A percentile compares a stretch with the other conserved stretches of the same genome.
These are phyloP conservation scores for Heritiera fomes DNA, from an alignment of 345 rosid genomes.

Conservation along the genomic window DNA sequence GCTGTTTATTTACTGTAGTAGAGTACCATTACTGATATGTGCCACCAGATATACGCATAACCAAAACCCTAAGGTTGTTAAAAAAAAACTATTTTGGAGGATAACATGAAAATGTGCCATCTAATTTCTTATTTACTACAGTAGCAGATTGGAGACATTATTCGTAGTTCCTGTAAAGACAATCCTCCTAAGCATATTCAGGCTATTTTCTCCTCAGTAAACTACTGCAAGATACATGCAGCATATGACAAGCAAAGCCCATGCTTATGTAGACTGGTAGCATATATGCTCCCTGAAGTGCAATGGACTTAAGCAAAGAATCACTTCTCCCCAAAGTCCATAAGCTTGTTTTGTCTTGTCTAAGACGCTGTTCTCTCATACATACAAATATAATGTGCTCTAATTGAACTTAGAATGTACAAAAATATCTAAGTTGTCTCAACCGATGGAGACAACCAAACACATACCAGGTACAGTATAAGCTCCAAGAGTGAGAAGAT, in stretches of 20 bases:
- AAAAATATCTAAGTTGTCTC: background rate
- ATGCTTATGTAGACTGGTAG: background rate
- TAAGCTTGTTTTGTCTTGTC: background rate
- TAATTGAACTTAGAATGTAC: background rate
- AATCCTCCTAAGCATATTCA: background rate
- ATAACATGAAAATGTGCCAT: background rate
- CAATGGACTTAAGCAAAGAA: background rate
- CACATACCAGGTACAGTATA: constrained; percentile 82
- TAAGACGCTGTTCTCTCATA: background rate
- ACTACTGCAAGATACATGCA: background rate
- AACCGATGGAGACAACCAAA: constrained; percentile 19
- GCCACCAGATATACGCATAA: background rate
- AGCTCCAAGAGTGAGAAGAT: constrained; percentile 91
- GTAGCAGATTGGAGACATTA: background rate
- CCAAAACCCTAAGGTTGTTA: background rate
- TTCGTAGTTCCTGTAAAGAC: background rate
- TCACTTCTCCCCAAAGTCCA: background rate
- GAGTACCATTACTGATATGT: background rate
- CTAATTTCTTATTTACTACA: background rate
- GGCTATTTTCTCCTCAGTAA: background rate
- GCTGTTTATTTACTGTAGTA: background rate
- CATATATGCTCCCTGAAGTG: background rate
- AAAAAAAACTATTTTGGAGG: background rate
- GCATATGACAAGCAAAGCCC: constrained; percentile 8
- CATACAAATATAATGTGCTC: background rate